Evolutionary conservation across 2,329 filamentous ascomycete species (phyloP).

Genomic region (Colletotrichum melonis): DNA sequence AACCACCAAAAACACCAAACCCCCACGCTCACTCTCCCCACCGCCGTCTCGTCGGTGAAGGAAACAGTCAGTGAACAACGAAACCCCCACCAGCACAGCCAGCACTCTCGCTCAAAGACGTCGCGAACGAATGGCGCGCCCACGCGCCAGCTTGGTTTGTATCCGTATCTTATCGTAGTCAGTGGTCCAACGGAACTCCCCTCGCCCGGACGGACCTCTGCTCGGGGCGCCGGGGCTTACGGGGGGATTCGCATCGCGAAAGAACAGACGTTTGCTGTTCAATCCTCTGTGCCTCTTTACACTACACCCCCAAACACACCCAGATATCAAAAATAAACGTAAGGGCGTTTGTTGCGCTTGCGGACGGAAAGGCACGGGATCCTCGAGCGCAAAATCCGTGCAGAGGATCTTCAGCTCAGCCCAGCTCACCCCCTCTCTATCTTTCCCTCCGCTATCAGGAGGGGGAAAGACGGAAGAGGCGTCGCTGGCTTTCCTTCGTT

Average conservation of each 20-base stretch:
- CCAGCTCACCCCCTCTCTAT: not conserved
- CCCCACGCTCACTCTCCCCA: conserved; percentile 1
- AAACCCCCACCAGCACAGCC: not conserved
- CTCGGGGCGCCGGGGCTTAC: not conserved
- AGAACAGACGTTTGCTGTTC: not conserved
- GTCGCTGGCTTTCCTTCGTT: not conserved
- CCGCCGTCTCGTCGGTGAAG: not conserved
- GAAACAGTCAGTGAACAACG: not conserved
- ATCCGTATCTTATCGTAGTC: too few species aligned
- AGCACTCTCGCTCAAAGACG: not conserved
- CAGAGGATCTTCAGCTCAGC: too few species aligned
- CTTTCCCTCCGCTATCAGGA: too few species aligned
- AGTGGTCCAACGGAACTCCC: not conserved
- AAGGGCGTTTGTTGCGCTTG: not conserved
- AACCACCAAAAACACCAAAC: not conserved
- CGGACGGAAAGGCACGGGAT: conserved; percentile 2
- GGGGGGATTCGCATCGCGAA: not conserved
- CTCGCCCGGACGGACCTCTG: not conserved
- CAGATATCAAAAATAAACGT: not conserved
- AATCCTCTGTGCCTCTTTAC: not conserved
- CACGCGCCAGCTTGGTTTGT: not conserved
- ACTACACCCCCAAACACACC: not conserved
- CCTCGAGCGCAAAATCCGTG: not conserved
- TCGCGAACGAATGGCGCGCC: not conserved
- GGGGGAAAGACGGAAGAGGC: not conserved